Percentiles rank a stretch among this genome's conserved stretches.
Evolutionary conservation across 805 yeast genomes (phyloP).

Genomic region (Candida cerambycidarum): DNA sequence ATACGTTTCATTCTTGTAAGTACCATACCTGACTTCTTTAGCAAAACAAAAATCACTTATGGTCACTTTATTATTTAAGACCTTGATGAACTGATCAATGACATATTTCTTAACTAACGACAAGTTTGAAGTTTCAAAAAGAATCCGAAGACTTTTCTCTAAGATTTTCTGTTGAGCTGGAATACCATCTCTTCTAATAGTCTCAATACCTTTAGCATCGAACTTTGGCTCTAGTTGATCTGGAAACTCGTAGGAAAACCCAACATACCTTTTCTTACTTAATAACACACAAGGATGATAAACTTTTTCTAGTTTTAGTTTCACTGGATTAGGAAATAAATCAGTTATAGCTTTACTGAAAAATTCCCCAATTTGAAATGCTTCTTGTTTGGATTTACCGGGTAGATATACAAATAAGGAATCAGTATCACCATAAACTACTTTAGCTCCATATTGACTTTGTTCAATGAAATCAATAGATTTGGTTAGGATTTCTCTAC

Average conservation of each 20-base stretch:
- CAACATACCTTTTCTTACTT: conserved; percentile 87
- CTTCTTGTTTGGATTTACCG: conserved; percentile 72
- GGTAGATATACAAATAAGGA: conserved; percentile 89
- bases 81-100: conserved; percentile 62
- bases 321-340: conserved; percentile 76
- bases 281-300: conserved; percentile 82
- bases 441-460: conserved; percentile 76
- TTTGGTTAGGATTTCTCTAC: conserved; percentile 74
- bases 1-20: conserved; percentile 67
- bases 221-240: conserved; percentile 61
- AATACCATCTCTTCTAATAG: conserved; percentile 91
- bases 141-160: conserved; percentile 61
- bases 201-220: conserved; percentile 97
- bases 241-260: conserved; percentile 67
- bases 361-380: conserved; percentile 70
- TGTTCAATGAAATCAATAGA: conserved; percentile 72
- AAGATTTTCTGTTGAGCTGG: conserved; percentile 87
- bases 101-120: conserved; percentile 69
- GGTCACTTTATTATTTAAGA: conserved; percentile 60
- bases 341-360: conserved; percentile 66
- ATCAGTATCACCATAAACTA: conserved; percentile 97
- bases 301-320: conserved; percentile 86
- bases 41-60: conserved; percentile 89
- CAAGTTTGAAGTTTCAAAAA: conserved; percentile 73
- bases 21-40: conserved; percentile 82